Base-by-base conservation (phyloP, 1,139 yeast genomes). In the Blastobotrys indianensis region DNA sequence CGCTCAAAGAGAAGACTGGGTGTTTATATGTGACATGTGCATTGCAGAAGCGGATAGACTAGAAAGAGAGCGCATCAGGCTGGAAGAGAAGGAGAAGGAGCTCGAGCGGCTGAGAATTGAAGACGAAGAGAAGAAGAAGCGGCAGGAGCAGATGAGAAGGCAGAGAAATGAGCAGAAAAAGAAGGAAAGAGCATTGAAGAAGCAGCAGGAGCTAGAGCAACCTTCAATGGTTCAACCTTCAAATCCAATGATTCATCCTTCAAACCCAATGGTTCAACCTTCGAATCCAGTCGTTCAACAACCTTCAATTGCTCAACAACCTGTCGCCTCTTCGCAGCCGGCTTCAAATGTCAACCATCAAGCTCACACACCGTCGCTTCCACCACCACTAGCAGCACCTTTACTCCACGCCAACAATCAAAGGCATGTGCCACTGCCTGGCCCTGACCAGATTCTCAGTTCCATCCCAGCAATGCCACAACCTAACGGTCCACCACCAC, bases 11-110 rank as follows among this genome's bases (percentile, higher is more conserved):
- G 39, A 10, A 11, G 31, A 37, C 11, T 3, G 16, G 17, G 39
- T 11, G 29, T 48, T 42, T 48, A 38, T 46, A 7, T 48, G 51
- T 28, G 47, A 46, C n/a, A 36, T 45, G 37, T 48, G 51, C 34
- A 15, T 43, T 20, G 46, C 32, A 23, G 42, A 39, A 25, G 30
- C 25, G 16, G 30, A 33, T 30, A 42, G 42, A 13, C 37, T 40
- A 20, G 43, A 44, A 29, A 37, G 33, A n/a, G 46, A 34, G 37
- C 34, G 45, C 12, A 29, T 41, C 2, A 34, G 31, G 7, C 17
- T 10, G 17, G 32, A 30, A 4, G 37, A 35, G 36, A 40, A 41
- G 32, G 43, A 40, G 37, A 23, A 30, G 10, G 41, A 37, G 38
- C 9, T 28, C 28, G 39, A 43, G 25, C 25, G 12, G 17, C 34